Conservation (phyloP, 768 basidiomycete genomes). For the Lentinula raphanica region DNA sequence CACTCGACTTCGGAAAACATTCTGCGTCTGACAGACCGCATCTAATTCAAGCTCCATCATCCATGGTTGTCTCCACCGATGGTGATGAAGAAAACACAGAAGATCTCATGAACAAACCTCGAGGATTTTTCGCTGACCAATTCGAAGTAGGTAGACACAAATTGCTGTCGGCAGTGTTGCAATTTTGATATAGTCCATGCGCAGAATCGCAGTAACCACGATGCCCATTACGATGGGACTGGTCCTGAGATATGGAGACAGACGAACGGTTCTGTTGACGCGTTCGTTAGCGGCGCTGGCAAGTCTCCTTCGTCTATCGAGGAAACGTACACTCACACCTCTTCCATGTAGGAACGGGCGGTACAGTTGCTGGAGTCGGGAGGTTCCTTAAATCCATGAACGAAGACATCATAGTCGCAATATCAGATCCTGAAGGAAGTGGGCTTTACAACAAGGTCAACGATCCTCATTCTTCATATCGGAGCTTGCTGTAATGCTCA, state of each 20-base stretch:
- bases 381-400: constrained; percentile 74
- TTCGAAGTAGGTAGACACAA: constrained; percentile 62
- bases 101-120: constrained; percentile 40
- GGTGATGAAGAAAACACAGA: constrained; percentile 37
- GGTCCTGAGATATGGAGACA: constrained; percentile 96
- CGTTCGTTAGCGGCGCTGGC: constrained; percentile 91
- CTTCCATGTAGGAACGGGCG: constrained; percentile 71
- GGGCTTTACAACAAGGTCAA: constrained; percentile 89
- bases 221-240: constrained; percentile 84
- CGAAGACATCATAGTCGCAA: constrained; percentile 57
- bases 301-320: constrained; percentile 9
- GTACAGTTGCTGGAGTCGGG: constrained; percentile 86
- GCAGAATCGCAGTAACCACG: constrained; percentile 84
- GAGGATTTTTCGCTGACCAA: constrained; percentile 94
- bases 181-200: neutral
- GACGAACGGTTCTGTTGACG: constrained; percentile 74
- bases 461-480: neutral
- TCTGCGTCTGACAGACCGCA: constrained; percentile 23
- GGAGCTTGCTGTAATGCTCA: neutral
- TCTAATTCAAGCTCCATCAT: constrained; percentile 39
- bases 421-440: constrained; percentile 91
- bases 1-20: constrained; percentile 61
- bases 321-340: neutral
- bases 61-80: constrained; percentile 49
- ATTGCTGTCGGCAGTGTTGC: neutral